Evolutionary conservation across 2,329 filamentous ascomycete species (phyloP).

Genomic region (Talaromyces sp.): DNA sequence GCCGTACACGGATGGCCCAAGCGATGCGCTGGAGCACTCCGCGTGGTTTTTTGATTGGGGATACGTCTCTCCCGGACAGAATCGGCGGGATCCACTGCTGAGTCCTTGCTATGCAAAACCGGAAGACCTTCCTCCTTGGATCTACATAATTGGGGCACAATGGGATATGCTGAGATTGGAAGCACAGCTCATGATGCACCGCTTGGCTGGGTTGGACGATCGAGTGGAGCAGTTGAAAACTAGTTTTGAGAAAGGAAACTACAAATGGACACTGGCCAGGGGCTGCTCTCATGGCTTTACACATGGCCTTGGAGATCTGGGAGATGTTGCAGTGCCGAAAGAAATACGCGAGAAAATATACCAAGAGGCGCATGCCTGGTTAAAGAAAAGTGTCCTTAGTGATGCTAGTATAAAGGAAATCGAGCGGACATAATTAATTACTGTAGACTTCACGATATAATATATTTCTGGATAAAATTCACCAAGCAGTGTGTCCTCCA

Average conservation of each 20-base stretch:
- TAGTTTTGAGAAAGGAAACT: constrained; percentile 1
- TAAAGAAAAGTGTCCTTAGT: background rate
- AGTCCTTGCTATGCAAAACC: constrained; percentile 36
- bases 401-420: background rate
- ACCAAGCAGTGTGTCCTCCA: background rate
- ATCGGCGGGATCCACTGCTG: constrained; percentile 37
- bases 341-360: background rate
- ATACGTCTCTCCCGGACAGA: constrained; percentile 34
- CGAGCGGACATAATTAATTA: background rate
- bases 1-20: background rate
- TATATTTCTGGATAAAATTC: background rate
- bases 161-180: constrained; percentile 40
- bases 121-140: constrained; percentile 35
- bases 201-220: background rate
- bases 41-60: constrained; percentile 38
- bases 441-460: background rate
- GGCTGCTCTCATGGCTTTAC: constrained; percentile 1
- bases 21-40: constrained; percentile 12
- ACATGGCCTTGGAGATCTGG: background rate
- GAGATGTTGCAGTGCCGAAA: background rate
- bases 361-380: background rate
- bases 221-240: background rate
- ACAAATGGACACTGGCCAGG: constrained; percentile 5
- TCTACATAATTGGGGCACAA: constrained; percentile 44
- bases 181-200: constrained; percentile 17